Base-by-base conservation (phyloP, 2,329 filamentous ascomycete species). In the Xylariaceae sp. region DNA sequence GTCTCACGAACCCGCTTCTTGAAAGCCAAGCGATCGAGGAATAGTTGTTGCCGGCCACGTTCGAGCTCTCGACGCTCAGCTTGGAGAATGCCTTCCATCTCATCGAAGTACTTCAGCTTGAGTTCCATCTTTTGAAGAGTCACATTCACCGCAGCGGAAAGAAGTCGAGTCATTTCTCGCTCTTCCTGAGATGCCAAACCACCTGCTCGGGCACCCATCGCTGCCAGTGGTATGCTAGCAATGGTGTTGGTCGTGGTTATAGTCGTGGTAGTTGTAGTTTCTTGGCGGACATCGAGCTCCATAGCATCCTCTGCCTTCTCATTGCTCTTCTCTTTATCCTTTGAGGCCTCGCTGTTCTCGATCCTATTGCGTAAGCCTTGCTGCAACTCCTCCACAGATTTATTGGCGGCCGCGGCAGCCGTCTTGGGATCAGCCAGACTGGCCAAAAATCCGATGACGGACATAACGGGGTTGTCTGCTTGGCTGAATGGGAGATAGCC, bases 121-220 rank as follows among this genome's bases (percentile, higher is more conserved):
- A 97, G 74, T 68, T 97, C 90, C 51, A 97, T 83, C 70, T 98
- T 98, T 63, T 95, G 86, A 25, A 97, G 75, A n/a, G 88, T 92
- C 11, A 95, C 77, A 63, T 98, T 98, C 42, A 95, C 88, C 0
- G 90, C 89, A 5, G 90, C 86, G 2, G 90, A 92, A 8, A 98
- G 88, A 37, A 97, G 81, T 14, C 90, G 86, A 17, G 91, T 95
- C 81, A 97, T 93, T 68, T 96, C 90, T 47, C 94, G 87, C 67
- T 98, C 93, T 67, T 97, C 92, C 58, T 97, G 90, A 3, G 92
- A 96, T 22, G 92, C 91, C 25, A 98, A 82, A 3, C 86, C 93
- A 6, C 87, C 86, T 2, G 91, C 82, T 49, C 93, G 87, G 2
- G 88, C 90, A 11, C 91, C 91, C 51, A 92, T 86, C 7, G 91